Evolutionary conservation across 2,329 filamentous ascomycete genomes (phyloP), one percentile per base, ranked within the genome.

Genomic region (Hypoxylon sp.): DNA sequence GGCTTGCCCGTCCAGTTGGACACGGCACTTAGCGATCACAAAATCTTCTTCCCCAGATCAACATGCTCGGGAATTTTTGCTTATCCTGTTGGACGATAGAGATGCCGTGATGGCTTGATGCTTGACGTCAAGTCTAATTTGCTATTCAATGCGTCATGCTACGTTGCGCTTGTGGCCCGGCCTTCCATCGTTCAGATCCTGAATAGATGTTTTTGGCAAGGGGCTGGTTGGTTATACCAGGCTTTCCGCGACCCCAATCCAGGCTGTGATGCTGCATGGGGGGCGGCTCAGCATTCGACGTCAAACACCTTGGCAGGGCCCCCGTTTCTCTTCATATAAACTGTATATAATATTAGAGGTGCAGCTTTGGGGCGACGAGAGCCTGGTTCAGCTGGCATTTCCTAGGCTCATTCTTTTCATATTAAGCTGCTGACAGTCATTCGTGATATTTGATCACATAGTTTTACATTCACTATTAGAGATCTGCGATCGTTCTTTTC

Each of bases 1-100:
- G 25, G 31, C 13, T 11, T 17, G 25, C 13, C 31, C 25, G 49
- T 42, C 55, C 56, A 57, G 53, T 55, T 40, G 58, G 40, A 35
- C 25, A 30, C 58, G 58, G 30, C 30, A 60, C 17, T 60, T 27
- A 57, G 27, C 49, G 58, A 59, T 56, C 48, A 55, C 27, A 35
- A 67, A 53, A 64, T 58, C 54, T 60, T 33, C 49, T 71, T 64
- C 65, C 69, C 66, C 63, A 33, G 69, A 65, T 63, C 58, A 61
- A 48, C 67, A 30, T 49, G 37, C 50, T 48, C 55, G 50, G 48
- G 42, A 20, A 22, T 51, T 54, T 66, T 31, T 51, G 8, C 3
- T 54, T 22, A 33, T 35, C 59, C 30, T 48, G 33, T 59, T 7
- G 40, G 11, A 48, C 11, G 33, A 58, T 46, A 64, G 25, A 40